Evolutionary conservation across 129 eudicot genomes (phyloP).

Genomic region (Flaveria brownii): DNA sequence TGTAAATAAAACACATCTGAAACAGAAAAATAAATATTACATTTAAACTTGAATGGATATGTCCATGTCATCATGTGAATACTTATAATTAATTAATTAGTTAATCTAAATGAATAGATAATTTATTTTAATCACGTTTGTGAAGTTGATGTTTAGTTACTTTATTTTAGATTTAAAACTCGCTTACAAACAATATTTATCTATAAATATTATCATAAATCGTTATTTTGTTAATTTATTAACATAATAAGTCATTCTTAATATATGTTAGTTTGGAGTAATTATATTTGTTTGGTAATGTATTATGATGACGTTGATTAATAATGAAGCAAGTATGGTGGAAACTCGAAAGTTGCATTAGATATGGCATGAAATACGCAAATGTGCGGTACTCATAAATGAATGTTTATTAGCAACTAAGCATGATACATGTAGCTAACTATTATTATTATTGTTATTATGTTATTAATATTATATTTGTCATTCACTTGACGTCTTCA

Average conservation of each 20-base stretch:
- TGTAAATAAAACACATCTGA: too few relatives aligned
- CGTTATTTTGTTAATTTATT: neutral
- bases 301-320: constrained; percentile 13
- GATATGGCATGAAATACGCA: constrained; percentile 32
- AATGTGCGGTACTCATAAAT: constrained; percentile 25
- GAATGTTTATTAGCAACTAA: constrained; percentile 25
- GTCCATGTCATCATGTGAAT: neutral
- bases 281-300: neutral
- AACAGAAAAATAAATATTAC: too few relatives aligned
- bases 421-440: constrained; percentile 24
- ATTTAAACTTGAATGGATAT: neutral
- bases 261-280: neutral
- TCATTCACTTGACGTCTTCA: too few relatives aligned
- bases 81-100: neutral
- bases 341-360: constrained; percentile 10
- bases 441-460: too few relatives aligned
- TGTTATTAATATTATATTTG: too few relatives aligned
- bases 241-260: neutral
- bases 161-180: neutral
- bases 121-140: constrained; percentile 2
- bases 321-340: constrained; percentile 8
- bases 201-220: too few relatives aligned
- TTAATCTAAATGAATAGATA: neutral
- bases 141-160: constrained; percentile 17
- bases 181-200: too few relatives aligned